Evolutionary conservation across 768 basidiomycete species (phyloP), one percentile per base, ranked within the genome.

Genomic region (Russula ochroleuca): DNA sequence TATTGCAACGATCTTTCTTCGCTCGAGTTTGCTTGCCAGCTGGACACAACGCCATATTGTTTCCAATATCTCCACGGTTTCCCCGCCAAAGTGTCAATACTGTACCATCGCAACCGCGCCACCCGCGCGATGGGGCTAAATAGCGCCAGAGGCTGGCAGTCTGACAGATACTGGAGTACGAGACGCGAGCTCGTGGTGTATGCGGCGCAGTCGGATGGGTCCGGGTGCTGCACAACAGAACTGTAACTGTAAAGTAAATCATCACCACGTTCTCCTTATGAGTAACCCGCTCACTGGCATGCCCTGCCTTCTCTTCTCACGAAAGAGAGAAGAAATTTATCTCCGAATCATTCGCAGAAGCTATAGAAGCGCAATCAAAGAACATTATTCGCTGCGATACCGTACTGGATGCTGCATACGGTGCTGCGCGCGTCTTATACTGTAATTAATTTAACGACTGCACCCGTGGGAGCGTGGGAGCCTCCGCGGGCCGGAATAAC

Each of bases 31-130:
- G 50, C 51, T 19, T 35, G 11, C 19, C 50, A 31, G 50, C 28
- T 28, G 50, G 50, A 33, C 28, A 28, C 19, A 13, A 19, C 9
- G 50, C 50, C 17, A 33, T 31, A 7, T 31, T 51, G 10, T 35
- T 35, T 35, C 51, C 51, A 31, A 35, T 53, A 53, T 53, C n/a
- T 35, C 51, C 51, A 53, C 23, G 19, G 51, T 35, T 53, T 53
- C 11, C 21, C n/a, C 51, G 14, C 6, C 51, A 35, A 35, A 13
- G 13, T 14, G 19, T 21, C 33, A 53, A 9, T 35, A n/a, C n/a
- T n/a, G n/a, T n/a, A n/a, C 33, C 31, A 52, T 49, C 25, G 48
- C 48, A 49, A 49, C 25, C 25, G 25, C 25, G 25, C 48, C 48
- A 8, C 25, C 21, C 47, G 3, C 47, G 47, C 47, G 21, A 25